Conservation (phyloP, 1,139 yeast species). For the Geotrichum siamense region DNA sequence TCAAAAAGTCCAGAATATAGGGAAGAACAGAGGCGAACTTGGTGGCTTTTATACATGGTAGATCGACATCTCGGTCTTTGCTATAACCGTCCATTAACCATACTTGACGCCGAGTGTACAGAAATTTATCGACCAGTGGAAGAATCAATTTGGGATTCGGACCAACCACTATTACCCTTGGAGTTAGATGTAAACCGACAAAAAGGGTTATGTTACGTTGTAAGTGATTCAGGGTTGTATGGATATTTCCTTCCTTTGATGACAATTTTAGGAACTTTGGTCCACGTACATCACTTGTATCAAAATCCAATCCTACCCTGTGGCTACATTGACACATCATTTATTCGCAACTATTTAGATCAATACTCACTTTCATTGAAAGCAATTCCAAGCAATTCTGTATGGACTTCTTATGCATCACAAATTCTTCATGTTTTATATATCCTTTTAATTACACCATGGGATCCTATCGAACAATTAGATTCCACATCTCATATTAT, state of each 20-base stretch:
- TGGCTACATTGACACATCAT: slow-evolving; percentile 25
- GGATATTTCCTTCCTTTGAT: slow-evolving; percentile 28
- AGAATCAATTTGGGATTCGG: slow-evolving; percentile 35
- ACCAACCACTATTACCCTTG: slow-evolving; percentile 17
- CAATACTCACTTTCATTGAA: slow-evolving; percentile 21
- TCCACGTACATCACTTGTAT: slow-evolving; percentile 25
- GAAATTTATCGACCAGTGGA: slow-evolving; percentile 34
- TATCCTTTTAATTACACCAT: slow-evolving; percentile 24
- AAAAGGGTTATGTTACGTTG: slow-evolving; percentile 21
- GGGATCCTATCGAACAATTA: slow-evolving; percentile 28
- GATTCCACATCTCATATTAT: slow-evolving; percentile 23
- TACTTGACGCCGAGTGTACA: slow-evolving; percentile 34
- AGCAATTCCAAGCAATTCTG: slow-evolving; percentile 18
- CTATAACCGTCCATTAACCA: slow-evolving; percentile 34
- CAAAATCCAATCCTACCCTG: slow-evolving; percentile 19
- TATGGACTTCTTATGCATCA: slow-evolving; percentile 27
- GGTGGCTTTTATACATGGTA: slow-evolving; percentile 40
- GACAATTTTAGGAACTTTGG: slow-evolving; percentile 26
- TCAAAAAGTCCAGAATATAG: slow-evolving; percentile 31
- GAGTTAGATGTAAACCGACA: slow-evolving; percentile 25
- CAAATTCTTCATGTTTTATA: slow-evolving; percentile 26
- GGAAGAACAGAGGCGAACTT: slow-evolving; percentile 39
- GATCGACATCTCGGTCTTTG: slow-evolving; percentile 39
- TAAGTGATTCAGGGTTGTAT: slow-evolving; percentile 24
- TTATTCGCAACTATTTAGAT: slow-evolving; percentile 19